A percentile compares a stretch with the other conserved stretches of the same genome.
phyloP scores from a whole-genome alignment of 257 asterid species.

The Parsonsia alboflavescens region DNA sequence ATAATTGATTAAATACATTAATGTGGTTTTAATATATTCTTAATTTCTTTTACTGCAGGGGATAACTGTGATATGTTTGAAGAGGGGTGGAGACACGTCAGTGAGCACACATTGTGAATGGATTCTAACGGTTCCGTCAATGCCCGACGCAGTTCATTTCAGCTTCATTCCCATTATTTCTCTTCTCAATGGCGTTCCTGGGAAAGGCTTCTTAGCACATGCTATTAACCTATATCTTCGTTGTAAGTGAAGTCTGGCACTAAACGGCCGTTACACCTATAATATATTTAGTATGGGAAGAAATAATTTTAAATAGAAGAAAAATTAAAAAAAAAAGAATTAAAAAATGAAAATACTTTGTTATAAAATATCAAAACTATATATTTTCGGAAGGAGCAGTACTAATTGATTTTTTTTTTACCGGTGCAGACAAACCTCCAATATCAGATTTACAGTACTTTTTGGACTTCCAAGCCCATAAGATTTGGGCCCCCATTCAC shows the following conservation, averaged over 20 bases:
- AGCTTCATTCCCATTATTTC: constrained; percentile 82
- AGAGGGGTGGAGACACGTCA: constrained; percentile 70
- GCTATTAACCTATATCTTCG: constrained; percentile 93
- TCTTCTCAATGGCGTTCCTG: constrained; percentile 69
- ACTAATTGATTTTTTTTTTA: no score
- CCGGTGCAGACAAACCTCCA: constrained; percentile 86
- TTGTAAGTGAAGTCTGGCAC: constrained; percentile 35
- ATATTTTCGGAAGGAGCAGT: no score
- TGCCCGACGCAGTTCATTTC: constrained; percentile 69
- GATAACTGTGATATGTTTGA: constrained; percentile 67
- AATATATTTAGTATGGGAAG: no score
- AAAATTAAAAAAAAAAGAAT: no score
- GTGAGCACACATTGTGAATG: constrained; percentile 64
- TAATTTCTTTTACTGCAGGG: constrained; percentile 38
- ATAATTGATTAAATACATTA: no score
- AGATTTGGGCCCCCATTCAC: constrained; percentile 78
- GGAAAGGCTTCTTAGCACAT: constrained; percentile 84
- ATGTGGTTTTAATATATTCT: no score
- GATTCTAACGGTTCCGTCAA: constrained; percentile 68
- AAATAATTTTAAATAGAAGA: no score
- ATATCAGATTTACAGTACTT: constrained; percentile 66
- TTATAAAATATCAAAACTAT: no score
- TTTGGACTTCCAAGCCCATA: constrained; percentile 79
- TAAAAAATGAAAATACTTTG: no score
- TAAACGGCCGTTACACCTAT: no score